phyloP scores from a whole-genome alignment of 805 yeast species.

The Sugiyamaella mastotermitis region DNA sequence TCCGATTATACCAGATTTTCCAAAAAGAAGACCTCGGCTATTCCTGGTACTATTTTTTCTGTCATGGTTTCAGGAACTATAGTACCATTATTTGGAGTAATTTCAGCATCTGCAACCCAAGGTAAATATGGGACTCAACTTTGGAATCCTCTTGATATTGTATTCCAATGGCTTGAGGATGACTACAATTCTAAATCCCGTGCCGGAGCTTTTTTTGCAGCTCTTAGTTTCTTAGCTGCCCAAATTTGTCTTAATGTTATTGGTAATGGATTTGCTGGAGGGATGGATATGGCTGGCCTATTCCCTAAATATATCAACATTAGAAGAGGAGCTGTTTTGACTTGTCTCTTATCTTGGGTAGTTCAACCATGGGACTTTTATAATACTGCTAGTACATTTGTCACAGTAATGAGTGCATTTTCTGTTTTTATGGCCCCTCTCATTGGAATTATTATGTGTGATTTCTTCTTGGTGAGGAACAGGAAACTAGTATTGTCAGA shows the following conservation, averaged over 20 bases:
- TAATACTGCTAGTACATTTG: slow-evolving; percentile 33
- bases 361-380: slow-evolving; percentile 39
- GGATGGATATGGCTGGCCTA: slow-evolving; percentile 45
- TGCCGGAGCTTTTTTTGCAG: slow-evolving; percentile 24
- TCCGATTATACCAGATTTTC: slow-evolving; percentile 41
- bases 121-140: slow-evolving; percentile 35
- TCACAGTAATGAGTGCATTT: slow-evolving; percentile 33
- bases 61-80: slow-evolving; percentile 37
- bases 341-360: slow-evolving; percentile 26
- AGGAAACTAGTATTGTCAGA: slow-evolving; percentile 37
- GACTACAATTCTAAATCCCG: slow-evolving; percentile 36
- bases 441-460: slow-evolving; percentile 35
- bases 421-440: slow-evolving; percentile 39
- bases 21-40: slow-evolving; percentile 32
- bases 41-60: slow-evolving; percentile 37
- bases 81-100: slow-evolving; percentile 43
- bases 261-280: slow-evolving; percentile 41
- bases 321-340: slow-evolving; percentile 35
- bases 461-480: slow-evolving; percentile 37
- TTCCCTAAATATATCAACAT: slow-evolving; percentile 41
- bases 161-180: slow-evolving; percentile 34
- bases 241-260: slow-evolving; percentile 19
- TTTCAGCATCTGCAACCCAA: slow-evolving; percentile 40
- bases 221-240: slow-evolving; percentile 16
- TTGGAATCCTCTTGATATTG: slow-evolving; percentile 42